Conservation (phyloP, 2,329 filamentous ascomycete genomes). For the Phaeoacremonium minimum region DNA sequence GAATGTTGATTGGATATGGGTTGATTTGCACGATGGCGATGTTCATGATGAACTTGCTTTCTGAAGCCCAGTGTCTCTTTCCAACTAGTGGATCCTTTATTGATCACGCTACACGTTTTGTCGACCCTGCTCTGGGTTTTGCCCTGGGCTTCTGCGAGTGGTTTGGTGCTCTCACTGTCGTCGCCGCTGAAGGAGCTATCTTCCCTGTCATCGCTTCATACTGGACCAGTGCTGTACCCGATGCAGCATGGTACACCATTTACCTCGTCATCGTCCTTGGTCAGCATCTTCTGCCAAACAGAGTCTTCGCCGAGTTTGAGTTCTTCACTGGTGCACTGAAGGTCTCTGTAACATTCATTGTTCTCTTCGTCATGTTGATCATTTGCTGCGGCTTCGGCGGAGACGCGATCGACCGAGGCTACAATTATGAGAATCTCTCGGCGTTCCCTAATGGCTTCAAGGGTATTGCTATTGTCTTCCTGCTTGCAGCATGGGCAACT, state of each 20-base stretch:
- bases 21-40: slow-evolving; percentile 10
- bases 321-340: slow-evolving; percentile 12
- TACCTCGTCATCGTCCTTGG: slow-evolving; percentile 23
- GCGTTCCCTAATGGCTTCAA: neutral
- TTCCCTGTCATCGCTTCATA: slow-evolving; percentile 38
- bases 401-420: slow-evolving; percentile 7
- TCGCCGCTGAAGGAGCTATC: slow-evolving; percentile 37
- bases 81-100: slow-evolving; percentile 51
- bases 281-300: slow-evolving; percentile 33
- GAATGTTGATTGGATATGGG: slow-evolving; percentile 8
- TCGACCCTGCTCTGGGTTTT: slow-evolving; percentile 56
- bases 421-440: neutral
- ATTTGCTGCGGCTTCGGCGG: slow-evolving; percentile 9
- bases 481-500: neutral
- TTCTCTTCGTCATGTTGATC: slow-evolving; percentile 10
- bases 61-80: slow-evolving; percentile 18
- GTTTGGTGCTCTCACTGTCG: slow-evolving; percentile 37
- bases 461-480: neutral
- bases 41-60: slow-evolving; percentile 9
- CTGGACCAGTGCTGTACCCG: slow-evolving; percentile 35
- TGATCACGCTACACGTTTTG: slow-evolving; percentile 48
- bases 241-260: slow-evolving; percentile 42
- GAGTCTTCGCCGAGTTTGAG: slow-evolving; percentile 35
- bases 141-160: slow-evolving; percentile 46
- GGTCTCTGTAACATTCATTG: slow-evolving; percentile 9